Evolutionary conservation across 208 protist genomes (phyloP), one percentile per base, ranked within the genome.

Genomic region (Plasmodiophora brassicae): DNA sequence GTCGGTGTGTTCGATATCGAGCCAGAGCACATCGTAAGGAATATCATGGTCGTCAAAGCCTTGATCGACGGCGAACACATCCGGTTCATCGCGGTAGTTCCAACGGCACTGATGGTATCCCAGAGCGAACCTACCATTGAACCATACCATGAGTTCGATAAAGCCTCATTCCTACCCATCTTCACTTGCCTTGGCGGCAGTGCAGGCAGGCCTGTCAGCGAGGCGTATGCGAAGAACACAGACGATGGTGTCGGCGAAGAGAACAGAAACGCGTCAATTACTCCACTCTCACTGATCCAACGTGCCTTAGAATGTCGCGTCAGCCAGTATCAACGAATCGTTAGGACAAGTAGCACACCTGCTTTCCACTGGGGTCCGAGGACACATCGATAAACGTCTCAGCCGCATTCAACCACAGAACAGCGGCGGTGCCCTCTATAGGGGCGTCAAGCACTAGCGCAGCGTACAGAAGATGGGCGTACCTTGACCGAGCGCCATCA

Each of bases 1-100:
- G 92, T 99, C 94, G 0, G 98, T 99, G 92, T 99, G 98, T 91
- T 99, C 98, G 91, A 99, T 98, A 92, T 99, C 98, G 1, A 99
- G 94, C 98, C 98, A 99, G 43, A 99, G 93, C 10, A 97, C 94
- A 93, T 99, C 98, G 90, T 90, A 86, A 36, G 90, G 90, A 28
- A 90, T 44, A 14, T 53, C 41, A 22, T 38, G 28, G 1, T 87
- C 54, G 60, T 90, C 87, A 5, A 91, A 90, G 10, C 14, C 35
- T 22, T 84, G 50, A 88, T 91, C 85, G 14, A 90, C 65, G 43
- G 35, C 45, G n/a, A 28, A 91, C 32, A 96, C 93, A 88, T 98
- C 97, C 28, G 94, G 93, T 60, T 96, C 95, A 91, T 95, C 96
- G 60, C 96, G 93, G 91, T 99, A 99, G 60, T 92, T 93, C 97